Conservation (phyloP, 148 eudicot species). For the Nepenthes gracilis region DNA sequence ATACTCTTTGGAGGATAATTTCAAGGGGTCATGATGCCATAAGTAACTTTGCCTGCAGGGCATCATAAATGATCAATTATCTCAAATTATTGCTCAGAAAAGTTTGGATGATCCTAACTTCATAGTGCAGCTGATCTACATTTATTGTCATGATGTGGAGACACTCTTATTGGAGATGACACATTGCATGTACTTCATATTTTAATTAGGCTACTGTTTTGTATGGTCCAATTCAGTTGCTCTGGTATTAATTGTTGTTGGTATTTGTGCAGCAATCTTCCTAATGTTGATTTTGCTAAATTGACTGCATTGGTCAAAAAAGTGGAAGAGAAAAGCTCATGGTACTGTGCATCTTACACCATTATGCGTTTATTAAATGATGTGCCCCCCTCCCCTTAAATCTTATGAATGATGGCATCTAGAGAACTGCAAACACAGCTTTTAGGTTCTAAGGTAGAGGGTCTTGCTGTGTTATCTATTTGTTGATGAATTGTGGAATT, state of each 20-base stretch:
- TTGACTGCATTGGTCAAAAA: slow-evolving; percentile 4
- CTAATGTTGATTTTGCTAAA: slow-evolving; percentile 11
- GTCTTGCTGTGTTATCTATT: no score
- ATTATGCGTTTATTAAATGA: neutral
- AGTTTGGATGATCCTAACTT: neutral
- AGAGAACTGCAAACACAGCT: no score
- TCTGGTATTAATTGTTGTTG: neutral
- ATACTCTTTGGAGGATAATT: no score
- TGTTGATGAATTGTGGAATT: no score
- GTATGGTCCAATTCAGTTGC: slow-evolving; percentile 1
- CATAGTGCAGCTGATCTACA: slow-evolving; percentile 9
- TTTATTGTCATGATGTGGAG: slow-evolving; percentile 14
- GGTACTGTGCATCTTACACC: slow-evolving; percentile 1
- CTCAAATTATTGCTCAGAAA: slow-evolving; percentile 3
- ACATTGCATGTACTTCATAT: neutral
- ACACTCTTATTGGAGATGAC: slow-evolving; percentile 7
- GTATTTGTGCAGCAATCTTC: slow-evolving; percentile 5
- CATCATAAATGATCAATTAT: slow-evolving; percentile 7
- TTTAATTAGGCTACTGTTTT: no score
- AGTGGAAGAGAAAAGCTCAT: slow-evolving; percentile 18
- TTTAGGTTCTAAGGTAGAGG: no score
- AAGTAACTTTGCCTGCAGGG: slow-evolving; percentile 9
- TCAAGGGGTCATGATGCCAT: no score
- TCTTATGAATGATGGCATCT: no score
- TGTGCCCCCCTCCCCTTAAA: no score